Conservation (phyloP, 352 stramenopile genomes). For the Globisporangium irregulare region DNA sequence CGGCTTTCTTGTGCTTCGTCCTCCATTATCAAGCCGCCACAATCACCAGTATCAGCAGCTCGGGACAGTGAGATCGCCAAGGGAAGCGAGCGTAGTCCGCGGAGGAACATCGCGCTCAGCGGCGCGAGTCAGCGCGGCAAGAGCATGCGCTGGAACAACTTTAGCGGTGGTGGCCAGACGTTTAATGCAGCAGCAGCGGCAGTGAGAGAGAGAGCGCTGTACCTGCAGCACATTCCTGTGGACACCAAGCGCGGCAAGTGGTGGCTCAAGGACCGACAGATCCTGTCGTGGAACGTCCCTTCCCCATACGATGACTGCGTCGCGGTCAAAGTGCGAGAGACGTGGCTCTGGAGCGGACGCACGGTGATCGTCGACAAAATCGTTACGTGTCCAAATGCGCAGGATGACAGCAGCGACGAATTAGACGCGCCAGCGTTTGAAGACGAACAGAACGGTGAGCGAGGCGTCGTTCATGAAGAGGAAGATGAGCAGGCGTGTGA, state of each 20-base stretch:
- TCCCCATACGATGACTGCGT: conserved; percentile 27
- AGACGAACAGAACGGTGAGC: not conserved
- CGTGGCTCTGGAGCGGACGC: conserved; percentile 61
- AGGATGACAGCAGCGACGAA: not conserved
- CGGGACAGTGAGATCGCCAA: not conserved
- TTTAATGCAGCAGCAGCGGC: conserved; percentile 1
- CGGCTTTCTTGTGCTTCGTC: not conserved
- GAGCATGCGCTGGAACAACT: conserved; percentile 6
- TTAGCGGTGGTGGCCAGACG: conserved; percentile 5
- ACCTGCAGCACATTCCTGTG: conserved; percentile 39
- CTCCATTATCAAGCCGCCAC: not conserved
- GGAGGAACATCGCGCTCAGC: not conserved
- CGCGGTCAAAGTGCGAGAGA: conserved; percentile 59
- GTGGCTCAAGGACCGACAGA: conserved; percentile 58
- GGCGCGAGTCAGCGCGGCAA: not conserved
- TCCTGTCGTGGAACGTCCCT: conserved; percentile 39
- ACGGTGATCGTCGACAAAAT: conserved; percentile 69
- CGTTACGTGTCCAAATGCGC: conserved; percentile 19
- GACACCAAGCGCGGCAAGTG: conserved; percentile 58
- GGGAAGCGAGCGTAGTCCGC: not conserved
- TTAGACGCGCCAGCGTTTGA: not conserved
- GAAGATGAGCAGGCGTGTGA: not conserved
- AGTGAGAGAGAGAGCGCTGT: conserved; percentile 7
- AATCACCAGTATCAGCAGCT: not conserved
- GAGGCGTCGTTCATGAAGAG: not conserved